Conservation (phyloP, 2,329 filamentous ascomycete species). For the Didymella lethalis region DNA sequence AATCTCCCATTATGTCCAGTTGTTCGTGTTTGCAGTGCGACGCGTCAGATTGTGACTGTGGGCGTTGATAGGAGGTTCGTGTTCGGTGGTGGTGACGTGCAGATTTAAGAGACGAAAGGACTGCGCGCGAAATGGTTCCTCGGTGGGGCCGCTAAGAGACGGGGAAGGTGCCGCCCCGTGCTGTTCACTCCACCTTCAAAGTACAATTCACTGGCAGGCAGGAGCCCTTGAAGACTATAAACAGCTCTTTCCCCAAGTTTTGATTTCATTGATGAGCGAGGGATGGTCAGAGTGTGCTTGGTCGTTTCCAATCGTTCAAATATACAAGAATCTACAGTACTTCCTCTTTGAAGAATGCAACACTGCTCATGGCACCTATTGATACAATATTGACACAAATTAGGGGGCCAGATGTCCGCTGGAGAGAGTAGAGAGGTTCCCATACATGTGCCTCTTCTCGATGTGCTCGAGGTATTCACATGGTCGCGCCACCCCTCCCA, state of each 20-base stretch:
- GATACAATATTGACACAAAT: slow-evolving; percentile 30
- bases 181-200: slow-evolving; percentile 6
- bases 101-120: slow-evolving; percentile 10
- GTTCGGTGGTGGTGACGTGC: slow-evolving; percentile 18
- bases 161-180: slow-evolving; percentile 14
- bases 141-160: slow-evolving; percentile 23
- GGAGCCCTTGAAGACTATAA: neutral
- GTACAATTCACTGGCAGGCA: neutral
- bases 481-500: slow-evolving; percentile 19
- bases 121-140: slow-evolving; percentile 18
- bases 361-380: slow-evolving; percentile 20
- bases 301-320: neutral
- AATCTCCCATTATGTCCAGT: slow-evolving; percentile 33
- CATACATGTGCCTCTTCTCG: slow-evolving; percentile 5
- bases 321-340: slow-evolving; percentile 1
- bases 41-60: slow-evolving; percentile 5
- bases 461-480: slow-evolving; percentile 5
- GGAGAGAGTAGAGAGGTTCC: slow-evolving; percentile 29
- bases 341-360: neutral
- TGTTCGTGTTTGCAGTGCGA: slow-evolving; percentile 16
- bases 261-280: neutral
- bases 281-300: neutral
- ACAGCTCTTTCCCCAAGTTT: no score
- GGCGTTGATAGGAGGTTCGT: slow-evolving; percentile 7
- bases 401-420: slow-evolving; percentile 13